Evolutionary conservation across 2,329 filamentous ascomycete genomes (phyloP), one percentile per base, ranked within the genome.

Genomic region (Colletotrichum horii): DNA sequence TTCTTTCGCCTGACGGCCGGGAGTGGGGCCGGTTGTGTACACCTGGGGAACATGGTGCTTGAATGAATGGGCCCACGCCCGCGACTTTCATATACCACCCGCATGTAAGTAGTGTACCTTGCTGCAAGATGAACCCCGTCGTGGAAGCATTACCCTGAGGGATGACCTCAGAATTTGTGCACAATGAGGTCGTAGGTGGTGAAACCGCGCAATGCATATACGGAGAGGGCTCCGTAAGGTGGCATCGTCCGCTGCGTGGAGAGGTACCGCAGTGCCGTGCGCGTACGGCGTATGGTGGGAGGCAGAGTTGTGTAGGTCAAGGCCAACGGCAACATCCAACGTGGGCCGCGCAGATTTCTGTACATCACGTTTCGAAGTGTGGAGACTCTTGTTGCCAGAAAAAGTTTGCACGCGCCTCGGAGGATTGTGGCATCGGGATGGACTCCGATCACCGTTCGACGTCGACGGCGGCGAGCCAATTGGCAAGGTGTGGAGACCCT

Each of bases 351-450:
- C 58, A 71, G 61, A 34, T 48, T 71, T 61, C 28, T 55, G 55
- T 71, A 32, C 52, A 61, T 60, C 60, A 71, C 62, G 36, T 71
- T 64, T 67, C 32, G 14, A 19, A 14, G 30, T 43, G 73, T 75
- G 69, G 73, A 58, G 55, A 28, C 30, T 61, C 19, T 30, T 43
- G 9, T 43, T 64, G 32, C n/a, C 55, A 62, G 60, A 48, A 75
- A 75, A 75, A 73, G 64, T 76, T 69, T 74, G 74, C 74, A 76
- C 32, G 38, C 34, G 58, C 38, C 58, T 65, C 73, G 70, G 74
- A 73, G 64, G 64, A 68, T 60, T 55, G 70, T 64, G 73, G 34
- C 73, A 73, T 69, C 64, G 73, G 70, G 70, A 73, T 73, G 70
- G 56, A 32, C 67, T 71, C 67, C 67, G 72, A 74, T 71, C 26